Percentiles rank a stretch among this genome's conserved stretches.
phyloP scores from a whole-genome alignment of 2,329 filamentous ascomycete genomes.

The Aspergillus ochraceus region DNA sequence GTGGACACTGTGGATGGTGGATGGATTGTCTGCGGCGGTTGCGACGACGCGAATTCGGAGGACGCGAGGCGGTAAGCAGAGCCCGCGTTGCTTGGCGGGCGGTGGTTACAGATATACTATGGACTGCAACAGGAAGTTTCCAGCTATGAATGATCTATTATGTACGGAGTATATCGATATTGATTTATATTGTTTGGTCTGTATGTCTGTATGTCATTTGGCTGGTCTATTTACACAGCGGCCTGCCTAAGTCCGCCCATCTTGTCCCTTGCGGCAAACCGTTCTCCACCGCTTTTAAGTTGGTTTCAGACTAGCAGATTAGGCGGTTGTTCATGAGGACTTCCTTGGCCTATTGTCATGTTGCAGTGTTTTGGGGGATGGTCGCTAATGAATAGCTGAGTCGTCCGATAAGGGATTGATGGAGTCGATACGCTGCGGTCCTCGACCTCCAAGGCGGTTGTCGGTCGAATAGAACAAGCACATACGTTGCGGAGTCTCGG shows the following conservation, averaged over 20 bases:
- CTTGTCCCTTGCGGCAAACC: too few relatives aligned
- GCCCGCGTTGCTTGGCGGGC: constrained; percentile 11
- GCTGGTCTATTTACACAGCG: neutral
- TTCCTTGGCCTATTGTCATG: neutral
- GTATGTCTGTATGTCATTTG: neutral
- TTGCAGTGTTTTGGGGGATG: neutral
- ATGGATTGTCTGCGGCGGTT: constrained; percentile 4
- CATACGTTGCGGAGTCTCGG: neutral
- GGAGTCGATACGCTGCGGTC: neutral
- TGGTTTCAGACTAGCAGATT: neutral
- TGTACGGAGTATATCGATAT: too few relatives aligned
- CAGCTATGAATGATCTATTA: too few relatives aligned
- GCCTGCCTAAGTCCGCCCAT: too few relatives aligned
- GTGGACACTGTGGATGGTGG: constrained; percentile 51
- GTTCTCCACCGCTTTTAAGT: too few relatives aligned
- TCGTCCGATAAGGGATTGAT: too few relatives aligned
- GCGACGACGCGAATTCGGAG: constrained; percentile 5
- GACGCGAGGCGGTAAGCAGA: constrained; percentile 26
- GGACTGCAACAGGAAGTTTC: neutral
- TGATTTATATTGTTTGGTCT: too few relatives aligned
- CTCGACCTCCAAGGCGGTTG: neutral
- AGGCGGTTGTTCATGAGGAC: neutral
- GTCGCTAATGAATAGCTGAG: neutral
- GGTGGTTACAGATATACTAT: neutral
- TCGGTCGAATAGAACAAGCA: neutral